Conservation (phyloP, 192 early-diverging fungal species). For the Coemansia pectinata region DNA sequence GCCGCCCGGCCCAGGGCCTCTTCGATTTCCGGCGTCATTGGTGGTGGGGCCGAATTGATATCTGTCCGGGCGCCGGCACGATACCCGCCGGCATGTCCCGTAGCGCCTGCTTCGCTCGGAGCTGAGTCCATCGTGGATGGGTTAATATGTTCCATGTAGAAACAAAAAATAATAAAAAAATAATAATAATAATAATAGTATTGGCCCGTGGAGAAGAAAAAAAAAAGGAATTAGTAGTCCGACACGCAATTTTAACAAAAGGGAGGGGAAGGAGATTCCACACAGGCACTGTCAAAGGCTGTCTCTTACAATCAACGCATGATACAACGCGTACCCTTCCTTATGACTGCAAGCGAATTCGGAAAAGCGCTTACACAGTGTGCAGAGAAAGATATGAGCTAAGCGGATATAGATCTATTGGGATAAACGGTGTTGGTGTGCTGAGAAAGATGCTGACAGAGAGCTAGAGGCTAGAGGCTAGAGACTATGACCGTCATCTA, state of each 20-base stretch:
- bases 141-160: neutral
- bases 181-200: neutral
- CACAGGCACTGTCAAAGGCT: too few species aligned
- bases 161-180: neutral
- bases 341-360: neutral
- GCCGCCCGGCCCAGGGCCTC: conserved; percentile 41
- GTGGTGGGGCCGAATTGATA: neutral
- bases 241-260: neutral
- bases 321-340: neutral
- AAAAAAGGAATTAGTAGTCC: neutral
- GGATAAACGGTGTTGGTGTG: neutral
- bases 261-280: neutral
- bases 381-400: neutral
- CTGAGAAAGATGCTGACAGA: neutral
- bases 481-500: conserved; percentile 4
- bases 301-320: neutral
- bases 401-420: neutral
- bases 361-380: neutral
- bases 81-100: neutral
- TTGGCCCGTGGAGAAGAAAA: neutral
- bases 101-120: neutral
- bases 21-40: conserved; percentile 42
- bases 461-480: neutral
- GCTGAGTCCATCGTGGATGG: conserved; percentile 3
- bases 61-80: neutral